phyloP scores from a whole-genome alignment of 768 basidiomycete species.

The Psilocybe tampanensis region DNA sequence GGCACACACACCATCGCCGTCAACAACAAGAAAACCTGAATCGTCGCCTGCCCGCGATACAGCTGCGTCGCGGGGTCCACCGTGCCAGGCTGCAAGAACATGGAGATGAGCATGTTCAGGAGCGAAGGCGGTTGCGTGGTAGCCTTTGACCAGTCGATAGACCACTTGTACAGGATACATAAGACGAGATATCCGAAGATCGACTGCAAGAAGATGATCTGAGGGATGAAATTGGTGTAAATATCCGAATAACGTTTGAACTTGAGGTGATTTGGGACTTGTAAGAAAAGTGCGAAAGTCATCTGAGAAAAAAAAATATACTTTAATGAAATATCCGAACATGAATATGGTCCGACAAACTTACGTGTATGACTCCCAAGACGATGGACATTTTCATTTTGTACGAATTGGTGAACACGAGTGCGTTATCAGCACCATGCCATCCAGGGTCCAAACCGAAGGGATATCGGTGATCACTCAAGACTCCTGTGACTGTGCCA shows the following conservation, averaged over 20 bases:
- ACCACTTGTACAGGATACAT: slow-evolving; percentile 98
- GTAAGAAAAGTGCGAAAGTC: slow-evolving; percentile 97
- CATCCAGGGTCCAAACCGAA: slow-evolving; percentile 95
- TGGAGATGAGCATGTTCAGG: slow-evolving; percentile 93
- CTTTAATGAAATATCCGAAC: not conserved
- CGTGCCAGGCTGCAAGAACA: slow-evolving; percentile 91
- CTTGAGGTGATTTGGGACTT: slow-evolving; percentile 92
- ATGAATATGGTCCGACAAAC: slow-evolving; percentile 23
- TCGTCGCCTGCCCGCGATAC: slow-evolving; percentile 83
- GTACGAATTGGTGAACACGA: slow-evolving; percentile 97
- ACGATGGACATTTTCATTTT: slow-evolving; percentile 99
- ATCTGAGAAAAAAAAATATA: slow-evolving; percentile 60
- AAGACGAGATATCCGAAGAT: slow-evolving; percentile 97
- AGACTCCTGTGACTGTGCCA: slow-evolving; percentile 47
- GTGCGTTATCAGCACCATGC: slow-evolving; percentile 89
- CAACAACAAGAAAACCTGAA: slow-evolving; percentile 80
- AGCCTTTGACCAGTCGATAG: slow-evolving; percentile 83
- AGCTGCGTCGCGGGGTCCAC: slow-evolving; percentile 71
- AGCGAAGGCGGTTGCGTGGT: slow-evolving; percentile 80
- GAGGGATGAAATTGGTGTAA: slow-evolving; percentile 94
- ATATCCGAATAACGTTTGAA: slow-evolving; percentile 89
- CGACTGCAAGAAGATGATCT: slow-evolving; percentile 95
- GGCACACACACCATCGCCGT: slow-evolving; percentile 89
- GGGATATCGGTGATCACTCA: slow-evolving; percentile 78
- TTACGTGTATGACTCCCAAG: slow-evolving; percentile 93